phyloP scores from a whole-genome alignment of 2,329 filamentous ascomycete species.

The Endoconidiophora polonica region DNA sequence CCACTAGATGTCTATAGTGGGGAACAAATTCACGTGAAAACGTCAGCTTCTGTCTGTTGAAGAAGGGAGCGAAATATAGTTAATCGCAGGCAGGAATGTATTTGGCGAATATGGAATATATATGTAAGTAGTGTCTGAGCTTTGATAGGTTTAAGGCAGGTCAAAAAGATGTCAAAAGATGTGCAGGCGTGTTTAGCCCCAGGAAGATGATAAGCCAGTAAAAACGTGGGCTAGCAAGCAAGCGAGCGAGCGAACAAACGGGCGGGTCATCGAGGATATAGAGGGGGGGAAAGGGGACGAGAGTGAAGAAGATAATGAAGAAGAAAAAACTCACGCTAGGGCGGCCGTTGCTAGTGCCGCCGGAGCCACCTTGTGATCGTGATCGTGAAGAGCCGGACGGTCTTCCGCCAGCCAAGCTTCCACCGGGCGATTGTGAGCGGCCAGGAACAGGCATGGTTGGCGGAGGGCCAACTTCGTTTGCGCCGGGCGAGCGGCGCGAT shows the following conservation, averaged over 20 bases:
- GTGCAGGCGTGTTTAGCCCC: no score
- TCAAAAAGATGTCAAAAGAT: no score
- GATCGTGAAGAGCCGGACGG: constrained; percentile 47
- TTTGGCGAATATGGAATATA: background rate
- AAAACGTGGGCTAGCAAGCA: background rate
- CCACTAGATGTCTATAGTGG: constrained; percentile 31
- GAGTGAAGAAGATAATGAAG: background rate
- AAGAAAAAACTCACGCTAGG: constrained; percentile 36
- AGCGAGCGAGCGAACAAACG: background rate
- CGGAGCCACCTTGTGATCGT: constrained; percentile 14
- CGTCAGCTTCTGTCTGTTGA: background rate
- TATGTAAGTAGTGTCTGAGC: background rate
- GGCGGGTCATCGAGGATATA: no score
- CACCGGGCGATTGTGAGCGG: constrained; percentile 43
- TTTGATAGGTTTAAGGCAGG: background rate
- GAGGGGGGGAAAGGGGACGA: background rate
- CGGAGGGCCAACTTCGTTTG: constrained; percentile 35
- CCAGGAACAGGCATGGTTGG: constrained; percentile 30
- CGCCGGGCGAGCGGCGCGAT: constrained; percentile 47
- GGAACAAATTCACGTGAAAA: background rate
- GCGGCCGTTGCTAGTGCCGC: constrained; percentile 26
- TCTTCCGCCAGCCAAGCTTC: constrained; percentile 40
- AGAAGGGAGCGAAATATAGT: background rate
- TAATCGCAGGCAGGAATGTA: background rate
- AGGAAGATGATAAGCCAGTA: background rate